Evolutionary conservation across 1,284 basidiomycete genomes (phyloP).

Genomic region (Volvariella surrecta): DNA sequence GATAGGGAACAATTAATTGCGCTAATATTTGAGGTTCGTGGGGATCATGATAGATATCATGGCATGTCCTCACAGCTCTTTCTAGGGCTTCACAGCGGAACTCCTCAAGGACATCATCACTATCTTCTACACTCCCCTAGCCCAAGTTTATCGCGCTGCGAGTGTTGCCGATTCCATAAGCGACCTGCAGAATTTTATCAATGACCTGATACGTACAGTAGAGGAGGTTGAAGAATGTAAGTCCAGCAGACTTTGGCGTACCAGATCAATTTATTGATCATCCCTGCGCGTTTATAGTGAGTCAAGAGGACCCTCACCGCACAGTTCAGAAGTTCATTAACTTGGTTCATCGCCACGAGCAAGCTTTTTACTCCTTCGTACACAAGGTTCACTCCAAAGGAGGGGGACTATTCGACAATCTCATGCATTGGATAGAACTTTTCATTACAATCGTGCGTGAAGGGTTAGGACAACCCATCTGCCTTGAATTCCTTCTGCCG

Average conservation of each 20-base stretch:
- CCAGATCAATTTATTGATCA: not conserved
- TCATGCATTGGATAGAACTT: conserved; percentile 97
- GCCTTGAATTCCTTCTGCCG: conserved; percentile 83
- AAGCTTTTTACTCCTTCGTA: conserved; percentile 94
- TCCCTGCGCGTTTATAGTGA: conserved; percentile 37
- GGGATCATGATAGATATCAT: not conserved
- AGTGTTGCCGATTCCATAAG: conserved; percentile 92
- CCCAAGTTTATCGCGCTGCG: conserved; percentile 96
- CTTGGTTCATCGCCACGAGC: conserved; percentile 90
- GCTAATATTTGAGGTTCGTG: conserved; percentile 85
- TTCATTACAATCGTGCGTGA: conserved; percentile 92
- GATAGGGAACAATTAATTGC: conserved; percentile 93
- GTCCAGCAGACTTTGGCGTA: conserved; percentile 20
- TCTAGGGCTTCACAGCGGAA: conserved; percentile 87
- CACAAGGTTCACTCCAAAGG: conserved; percentile 99
- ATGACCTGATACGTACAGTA: conserved; percentile 92
- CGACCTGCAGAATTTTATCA: conserved; percentile 92
- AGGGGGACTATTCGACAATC: conserved; percentile 84
- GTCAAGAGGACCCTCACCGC: conserved; percentile 74
- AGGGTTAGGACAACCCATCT: conserved; percentile 67
- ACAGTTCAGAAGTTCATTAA: conserved; percentile 95
- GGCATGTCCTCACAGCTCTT: not conserved
- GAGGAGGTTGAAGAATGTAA: conserved; percentile 86
- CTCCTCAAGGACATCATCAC: conserved; percentile 98
- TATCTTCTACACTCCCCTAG: conserved; percentile 97